phyloP scores from a whole-genome alignment of 2,329 filamentous ascomycete genomes.

The Acephala macrosclerotiorum region DNA sequence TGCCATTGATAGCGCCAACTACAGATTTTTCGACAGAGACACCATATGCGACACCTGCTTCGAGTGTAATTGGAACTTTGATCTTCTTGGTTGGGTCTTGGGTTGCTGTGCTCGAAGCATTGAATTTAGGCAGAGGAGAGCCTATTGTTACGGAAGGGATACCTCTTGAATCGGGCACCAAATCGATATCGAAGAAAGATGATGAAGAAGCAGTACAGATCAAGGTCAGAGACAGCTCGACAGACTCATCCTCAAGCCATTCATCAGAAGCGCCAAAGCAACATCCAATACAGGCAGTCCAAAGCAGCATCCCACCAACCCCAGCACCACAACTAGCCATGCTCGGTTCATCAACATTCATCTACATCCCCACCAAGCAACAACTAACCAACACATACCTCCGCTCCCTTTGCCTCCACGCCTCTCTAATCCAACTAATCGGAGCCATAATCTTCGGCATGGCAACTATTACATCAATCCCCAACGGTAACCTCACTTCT shows the following conservation, averaged over 20 bases:
- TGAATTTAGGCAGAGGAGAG: conserved; percentile 33
- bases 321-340: conserved; percentile 20
- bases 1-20: conserved; percentile 30
- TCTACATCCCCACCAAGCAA: conserved; percentile 26
- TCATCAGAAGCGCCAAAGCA: neutral
- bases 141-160: conserved; percentile 25
- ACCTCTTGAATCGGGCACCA: conserved; percentile 13
- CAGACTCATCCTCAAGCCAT: neutral
- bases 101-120: conserved; percentile 30
- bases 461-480: conserved; percentile 31
- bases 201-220: conserved; percentile 9
- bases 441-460: conserved; percentile 33
- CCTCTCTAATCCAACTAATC: conserved; percentile 28
- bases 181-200: conserved; percentile 3
- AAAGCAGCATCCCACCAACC: conserved; percentile 1
- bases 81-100: conserved; percentile 33
- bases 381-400: conserved; percentile 26
- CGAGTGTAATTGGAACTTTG: conserved; percentile 28
- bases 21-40: conserved; percentile 23
- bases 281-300: neutral
- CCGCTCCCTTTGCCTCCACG: conserved; percentile 25
- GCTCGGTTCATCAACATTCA: conserved; percentile 28
- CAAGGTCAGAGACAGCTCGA: neutral
- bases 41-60: conserved; percentile 30
- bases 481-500: conserved; percentile 2